Evolutionary conservation across 176 grass and related monocot genomes (phyloP), one percentile per base, ranked within the genome.

Genomic region (Hordeum marinum): DNA sequence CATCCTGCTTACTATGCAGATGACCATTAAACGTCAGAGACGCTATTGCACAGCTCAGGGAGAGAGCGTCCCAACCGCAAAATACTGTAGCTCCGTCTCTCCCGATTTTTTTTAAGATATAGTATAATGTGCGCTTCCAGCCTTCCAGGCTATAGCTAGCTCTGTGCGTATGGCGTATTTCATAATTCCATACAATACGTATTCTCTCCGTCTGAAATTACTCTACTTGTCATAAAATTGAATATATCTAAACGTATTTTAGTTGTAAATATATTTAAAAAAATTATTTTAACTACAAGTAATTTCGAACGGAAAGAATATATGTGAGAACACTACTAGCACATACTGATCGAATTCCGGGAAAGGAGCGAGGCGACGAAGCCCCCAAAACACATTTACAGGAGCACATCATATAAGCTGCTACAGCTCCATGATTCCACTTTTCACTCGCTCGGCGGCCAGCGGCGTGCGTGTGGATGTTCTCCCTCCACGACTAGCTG

Each of bases 391-490:
- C 24, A 25, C 27, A 17, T 65, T 31, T 31, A 31, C 14, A 65
- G 29, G 27, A 32, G 58, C 20, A 60, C 58, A 24, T 29, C 29
- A 29, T 29, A 29, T 29, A 29, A 29, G 15, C 32, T 17, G 32
- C 66, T 23, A 41, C 63, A 0, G 13, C 66, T 72, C 67, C 80
- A 73, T 39, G 58, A 45, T 29, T 61, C 25, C 67, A 32, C 78
- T 72, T 59, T 41, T 45, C 52, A 32, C 43, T 59, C 54, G 36
- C 36, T 73, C 68, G 52, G 75, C 32, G 2, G 8, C 43, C 17
- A 40, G 4, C n/a, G 59, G 59, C 77, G 8, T 29, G 24, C 62
- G 24, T 50, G 82, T 32, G 70, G 87, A 89, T n/a, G 77, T 52
- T 77, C 21, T 48, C 11, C 39, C 20, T 70, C 64, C 72, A 77